Percentiles rank a stretch among this genome's conserved stretches.
These are phyloP conservation scores for Rubus parviflorus DNA, from an alignment of 306 rosid genomes.

Conservation along the genomic window DNA sequence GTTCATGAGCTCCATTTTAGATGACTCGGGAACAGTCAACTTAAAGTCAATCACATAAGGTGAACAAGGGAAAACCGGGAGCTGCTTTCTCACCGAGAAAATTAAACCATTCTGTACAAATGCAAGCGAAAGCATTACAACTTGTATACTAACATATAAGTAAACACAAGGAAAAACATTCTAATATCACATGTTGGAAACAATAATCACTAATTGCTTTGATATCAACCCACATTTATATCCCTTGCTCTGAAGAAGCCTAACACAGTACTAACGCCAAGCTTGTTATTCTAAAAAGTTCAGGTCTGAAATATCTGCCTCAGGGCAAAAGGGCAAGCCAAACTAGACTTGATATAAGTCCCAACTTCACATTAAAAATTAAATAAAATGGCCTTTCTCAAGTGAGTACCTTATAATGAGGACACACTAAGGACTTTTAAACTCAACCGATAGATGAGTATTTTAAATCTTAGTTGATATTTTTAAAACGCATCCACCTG, in stretches of 20 bases:
- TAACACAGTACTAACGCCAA: not conserved
- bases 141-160: slow-evolving; percentile 10
- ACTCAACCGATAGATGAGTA: no score
- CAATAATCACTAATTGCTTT: not conserved
- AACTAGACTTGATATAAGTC: not conserved
- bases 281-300: not conserved
- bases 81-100: slow-evolving; percentile 77
- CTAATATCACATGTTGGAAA: not conserved
- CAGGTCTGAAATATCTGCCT: not conserved
- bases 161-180: not conserved
- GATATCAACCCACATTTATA: not conserved
- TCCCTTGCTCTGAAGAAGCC: no score
- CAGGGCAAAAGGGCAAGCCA: not conserved
- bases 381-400: no score
- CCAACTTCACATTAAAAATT: not conserved
- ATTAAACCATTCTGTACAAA: slow-evolving; percentile 76
- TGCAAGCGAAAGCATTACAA: slow-evolving; percentile 36
- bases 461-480: no score
- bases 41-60: slow-evolving; percentile 78
- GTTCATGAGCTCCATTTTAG: slow-evolving; percentile 76
- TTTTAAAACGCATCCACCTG: no score
- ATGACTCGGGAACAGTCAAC: slow-evolving; percentile 45
- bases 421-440: no score
- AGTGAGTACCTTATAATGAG: no score
- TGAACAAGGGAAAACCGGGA: slow-evolving; percentile 82